A percentile compares a stretch with the other conserved stretches of the same genome.
Evolutionary conservation across 1,284 basidiomycete species (phyloP).

Genomic region (Cryptococcus sp.): DNA sequence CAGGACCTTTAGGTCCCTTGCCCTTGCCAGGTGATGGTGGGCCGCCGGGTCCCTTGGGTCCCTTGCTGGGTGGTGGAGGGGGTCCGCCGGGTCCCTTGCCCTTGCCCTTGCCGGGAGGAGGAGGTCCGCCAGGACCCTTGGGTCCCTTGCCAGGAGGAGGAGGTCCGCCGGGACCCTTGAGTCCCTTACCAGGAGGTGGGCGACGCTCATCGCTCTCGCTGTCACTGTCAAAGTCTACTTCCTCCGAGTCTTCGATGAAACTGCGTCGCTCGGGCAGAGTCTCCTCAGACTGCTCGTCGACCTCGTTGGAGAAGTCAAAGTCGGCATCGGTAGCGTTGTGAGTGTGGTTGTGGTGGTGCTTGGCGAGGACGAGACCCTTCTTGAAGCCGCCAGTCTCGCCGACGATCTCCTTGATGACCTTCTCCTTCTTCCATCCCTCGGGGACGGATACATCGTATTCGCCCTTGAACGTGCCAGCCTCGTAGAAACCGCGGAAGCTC

Average conservation of each 20-base stretch:
- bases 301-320: not conserved
- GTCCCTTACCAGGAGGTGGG: too few relatives aligned
- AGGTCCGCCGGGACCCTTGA: constrained; percentile 12
- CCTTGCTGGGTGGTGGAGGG: constrained; percentile 3
- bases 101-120: constrained; percentile 5
- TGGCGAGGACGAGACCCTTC: constrained; percentile 30
- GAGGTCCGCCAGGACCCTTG: constrained; percentile 15
- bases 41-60: not conserved
- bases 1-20: constrained; percentile 19
- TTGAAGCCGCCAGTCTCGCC: constrained; percentile 23
- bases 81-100: constrained; percentile 1
- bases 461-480: constrained; percentile 26
- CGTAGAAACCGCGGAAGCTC: constrained; percentile 36
- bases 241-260: not conserved
- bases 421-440: constrained; percentile 15
- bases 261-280: not conserved
- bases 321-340: not conserved
- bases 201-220: not conserved
- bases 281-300: not conserved
- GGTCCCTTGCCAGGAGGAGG: constrained; percentile 17
- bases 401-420: constrained; percentile 26
- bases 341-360: constrained; percentile 4
- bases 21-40: not conserved
- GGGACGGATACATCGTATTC: constrained; percentile 16
- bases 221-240: constrained; percentile 3